Conservation (phyloP, 805 yeast genomes). For the Myxozyma nipponensis region DNA sequence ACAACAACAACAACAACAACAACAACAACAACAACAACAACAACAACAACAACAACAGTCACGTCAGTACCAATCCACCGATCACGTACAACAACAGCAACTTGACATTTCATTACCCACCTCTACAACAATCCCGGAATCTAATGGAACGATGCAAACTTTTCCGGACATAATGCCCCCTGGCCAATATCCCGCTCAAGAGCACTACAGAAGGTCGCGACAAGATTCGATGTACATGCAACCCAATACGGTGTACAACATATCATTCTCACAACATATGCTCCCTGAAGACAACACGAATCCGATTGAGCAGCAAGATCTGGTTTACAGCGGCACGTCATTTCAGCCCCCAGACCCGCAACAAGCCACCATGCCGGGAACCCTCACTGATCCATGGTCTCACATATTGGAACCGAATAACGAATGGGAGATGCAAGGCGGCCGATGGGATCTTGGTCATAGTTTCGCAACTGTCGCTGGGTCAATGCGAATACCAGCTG, state of each 20-base stretch:
- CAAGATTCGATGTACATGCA: not conserved
- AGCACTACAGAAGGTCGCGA: not conserved
- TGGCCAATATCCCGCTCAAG: not conserved
- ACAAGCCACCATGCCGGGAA: no score
- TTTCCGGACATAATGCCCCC: not conserved
- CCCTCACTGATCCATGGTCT: slow-evolving; percentile 4
- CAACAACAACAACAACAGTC: not conserved
- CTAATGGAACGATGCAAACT: not conserved
- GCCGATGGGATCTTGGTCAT: slow-evolving; percentile 5
- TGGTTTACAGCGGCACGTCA: not conserved
- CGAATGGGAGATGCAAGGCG: slow-evolving; percentile 3
- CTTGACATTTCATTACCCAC: not conserved
- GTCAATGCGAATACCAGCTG: not conserved
- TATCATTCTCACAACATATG: not conserved
- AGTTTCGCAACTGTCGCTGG: slow-evolving; percentile 2
- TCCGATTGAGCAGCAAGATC: not conserved
- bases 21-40: slow-evolving; percentile 3
- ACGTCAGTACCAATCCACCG: not conserved
- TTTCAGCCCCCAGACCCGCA: no score
- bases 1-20: not conserved
- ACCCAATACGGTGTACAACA: slow-evolving; percentile 2
- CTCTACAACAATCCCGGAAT: not conserved
- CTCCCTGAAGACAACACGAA: not conserved
- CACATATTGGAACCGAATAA: not conserved
- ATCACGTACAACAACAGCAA: not conserved